phyloP scores from a whole-genome alignment of 23 red algal genomes.

The Cyanidiococcus yangmingshanensis region DNA sequence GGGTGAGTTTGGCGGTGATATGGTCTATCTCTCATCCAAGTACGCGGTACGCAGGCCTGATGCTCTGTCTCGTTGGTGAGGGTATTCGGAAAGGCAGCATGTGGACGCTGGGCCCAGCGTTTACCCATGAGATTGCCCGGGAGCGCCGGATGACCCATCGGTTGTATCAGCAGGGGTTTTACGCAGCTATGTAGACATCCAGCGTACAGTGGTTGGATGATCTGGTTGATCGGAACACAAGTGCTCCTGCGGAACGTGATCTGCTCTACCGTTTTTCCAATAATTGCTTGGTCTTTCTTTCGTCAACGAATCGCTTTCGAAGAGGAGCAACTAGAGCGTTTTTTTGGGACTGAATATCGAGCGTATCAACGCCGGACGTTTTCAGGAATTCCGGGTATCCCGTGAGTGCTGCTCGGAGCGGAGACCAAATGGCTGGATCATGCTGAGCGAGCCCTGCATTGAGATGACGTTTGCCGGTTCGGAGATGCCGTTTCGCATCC shows the following conservation, averaged over 20 bases:
- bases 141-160: constrained; percentile 23
- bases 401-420: too few species aligned
- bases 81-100: constrained; percentile 49
- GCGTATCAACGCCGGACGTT: constrained; percentile 44
- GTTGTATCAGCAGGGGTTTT: constrained; percentile 63
- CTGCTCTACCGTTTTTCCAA: constrained; percentile 33
- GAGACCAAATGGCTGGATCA: too few species aligned
- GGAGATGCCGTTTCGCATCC: too few species aligned
- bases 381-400: constrained; percentile 52
- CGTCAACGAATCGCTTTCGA: constrained; percentile 54
- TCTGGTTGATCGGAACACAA: constrained; percentile 75
- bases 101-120: constrained; percentile 42
- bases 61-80: constrained; percentile 39
- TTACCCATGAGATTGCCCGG: constrained; percentile 57
- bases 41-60: constrained; percentile 24
- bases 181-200: constrained; percentile 59
- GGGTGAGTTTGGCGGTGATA: neutral
- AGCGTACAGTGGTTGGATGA: constrained; percentile 80
- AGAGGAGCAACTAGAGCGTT: constrained; percentile 42
- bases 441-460: too few species aligned
- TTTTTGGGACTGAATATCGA: constrained; percentile 56
- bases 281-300: constrained; percentile 65
- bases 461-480: too few species aligned
- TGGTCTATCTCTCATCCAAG: neutral
- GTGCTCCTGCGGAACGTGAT: constrained; percentile 54